Evolutionary conservation across 2,329 filamentous ascomycete species (phyloP).

Genomic region (Talaromyces atroroseus): DNA sequence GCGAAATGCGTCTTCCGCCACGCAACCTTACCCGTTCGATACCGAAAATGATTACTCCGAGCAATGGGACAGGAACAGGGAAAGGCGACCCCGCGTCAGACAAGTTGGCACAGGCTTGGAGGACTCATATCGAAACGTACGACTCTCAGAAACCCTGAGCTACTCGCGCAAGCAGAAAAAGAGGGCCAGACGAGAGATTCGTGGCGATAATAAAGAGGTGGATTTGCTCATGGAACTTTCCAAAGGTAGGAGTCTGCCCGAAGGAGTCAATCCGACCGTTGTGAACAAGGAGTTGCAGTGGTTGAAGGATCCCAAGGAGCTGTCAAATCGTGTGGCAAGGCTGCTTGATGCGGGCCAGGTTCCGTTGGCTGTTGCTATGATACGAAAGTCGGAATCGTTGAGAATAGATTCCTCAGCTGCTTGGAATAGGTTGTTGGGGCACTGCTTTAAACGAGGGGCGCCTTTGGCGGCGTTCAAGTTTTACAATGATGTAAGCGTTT

Average conservation of each 20-base stretch:
- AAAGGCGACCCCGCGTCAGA: background rate
- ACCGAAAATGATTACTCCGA: background rate
- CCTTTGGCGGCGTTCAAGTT: conserved; percentile 65
- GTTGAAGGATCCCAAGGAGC: conserved; percentile 64
- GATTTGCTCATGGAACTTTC: conserved; percentile 17
- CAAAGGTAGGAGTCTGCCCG: conserved; percentile 8
- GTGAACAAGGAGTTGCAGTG: conserved; percentile 56
- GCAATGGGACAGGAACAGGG: background rate
- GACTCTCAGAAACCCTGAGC: background rate
- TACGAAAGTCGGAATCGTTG: conserved; percentile 61
- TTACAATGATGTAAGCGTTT: conserved; percentile 69
- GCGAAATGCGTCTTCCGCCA: background rate
- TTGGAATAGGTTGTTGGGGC: conserved; percentile 82
- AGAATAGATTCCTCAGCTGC: conserved; percentile 62
- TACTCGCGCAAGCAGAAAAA: conserved; percentile 1
- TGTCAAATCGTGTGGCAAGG: conserved; percentile 62
- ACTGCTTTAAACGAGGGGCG: conserved; percentile 58
- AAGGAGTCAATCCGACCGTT: conserved; percentile 19
- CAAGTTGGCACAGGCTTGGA: background rate
- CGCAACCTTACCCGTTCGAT: background rate
- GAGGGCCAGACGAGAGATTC: background rate
- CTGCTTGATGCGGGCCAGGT: conserved; percentile 56
- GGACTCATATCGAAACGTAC: background rate
- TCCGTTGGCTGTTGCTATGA: conserved; percentile 63
- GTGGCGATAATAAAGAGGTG: conserved; percentile 5